Percentiles rank a stretch among this genome's conserved stretches.
These are phyloP conservation scores for Blastocystis sp. DNA, from an alignment of 352 stramenopile genomes.

Conservation along the genomic window DNA sequence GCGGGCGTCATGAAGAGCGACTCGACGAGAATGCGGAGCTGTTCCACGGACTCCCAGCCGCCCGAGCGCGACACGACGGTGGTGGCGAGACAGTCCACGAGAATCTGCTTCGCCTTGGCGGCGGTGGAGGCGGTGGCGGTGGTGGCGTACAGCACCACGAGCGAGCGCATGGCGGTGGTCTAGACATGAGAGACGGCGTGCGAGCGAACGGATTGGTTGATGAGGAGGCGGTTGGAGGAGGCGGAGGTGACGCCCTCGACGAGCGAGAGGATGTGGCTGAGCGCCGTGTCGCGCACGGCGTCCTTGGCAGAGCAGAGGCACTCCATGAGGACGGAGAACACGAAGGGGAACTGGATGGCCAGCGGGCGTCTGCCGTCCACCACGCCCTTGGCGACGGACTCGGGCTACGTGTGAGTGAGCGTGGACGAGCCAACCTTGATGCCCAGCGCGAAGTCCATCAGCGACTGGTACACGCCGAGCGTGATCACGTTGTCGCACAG, in stretches of 20 bases:
- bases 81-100: slow-evolving; percentile 1
- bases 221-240: slow-evolving; percentile 30
- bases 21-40: slow-evolving; percentile 23
- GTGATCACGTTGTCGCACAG: slow-evolving; percentile 40
- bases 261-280: slow-evolving; percentile 42
- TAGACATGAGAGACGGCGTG: background rate
- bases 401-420: slow-evolving; percentile 37
- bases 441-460: slow-evolving; percentile 67
- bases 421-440: slow-evolving; percentile 13
- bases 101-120: slow-evolving; percentile 33
- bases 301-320: slow-evolving; percentile 53
- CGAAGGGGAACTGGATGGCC: slow-evolving; percentile 68
- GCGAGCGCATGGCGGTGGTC: slow-evolving; percentile 18
- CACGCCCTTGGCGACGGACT: slow-evolving; percentile 27
- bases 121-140: slow-evolving; percentile 48
- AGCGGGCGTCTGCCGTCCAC: slow-evolving; percentile 51
- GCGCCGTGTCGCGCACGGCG: slow-evolving; percentile 43
- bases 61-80: slow-evolving; percentile 4
- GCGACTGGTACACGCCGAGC: slow-evolving; percentile 24
- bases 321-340: slow-evolving; percentile 57
- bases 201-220: slow-evolving; percentile 3
- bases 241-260: slow-evolving; percentile 55
- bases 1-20: background rate
- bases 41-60: slow-evolving; percentile 52
- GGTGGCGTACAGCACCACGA: slow-evolving; percentile 22